Evolutionary conservation across 148 eudicot genomes (phyloP), one percentile per base, ranked within the genome.

Genomic region (Cornus florida): DNA sequence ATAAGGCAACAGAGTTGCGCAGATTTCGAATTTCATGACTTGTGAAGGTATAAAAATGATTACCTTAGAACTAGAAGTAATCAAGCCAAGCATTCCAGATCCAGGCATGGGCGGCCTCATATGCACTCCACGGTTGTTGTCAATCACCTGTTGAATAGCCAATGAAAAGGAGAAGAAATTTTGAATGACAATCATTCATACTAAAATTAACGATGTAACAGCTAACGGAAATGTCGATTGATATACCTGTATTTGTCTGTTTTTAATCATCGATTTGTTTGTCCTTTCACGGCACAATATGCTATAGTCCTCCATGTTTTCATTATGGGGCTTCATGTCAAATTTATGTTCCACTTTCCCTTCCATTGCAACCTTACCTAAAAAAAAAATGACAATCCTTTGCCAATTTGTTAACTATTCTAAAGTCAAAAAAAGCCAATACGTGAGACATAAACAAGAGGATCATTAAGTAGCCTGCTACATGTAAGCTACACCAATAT

Each of bases 51-150:
- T 41, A 66, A 74, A 67, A 22, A 31, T 46, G 53, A 72, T 32
- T 89, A 96, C 99, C 95, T 96, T 96, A 38, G 89, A 72, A 83
- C 85, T 82, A 46, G 92, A 69, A 69, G 93, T 75, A 84, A 90
- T 79, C 72, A 91, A 78, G 71, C 99, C 99, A 79, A 92, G 70
- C 93, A 91, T 92, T 78, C 99, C 99, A 79, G 99, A 98, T 78
- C 99, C 99, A 79, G 99, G 99, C 98, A 96, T n/a, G n/a, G n/a
- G n/a, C n/a, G n/a, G n/a, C n/a, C n/a, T 90, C 98, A 96, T 93
- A 82, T 88, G 95, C 73, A 88, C 85, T 82, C 99, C 99, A 75
- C 92, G 94, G 81, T 92, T 95, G 83, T 93, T 90, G 75, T 96
- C 94, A 82, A 96, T 93, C 71, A 96, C 95, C 99, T 96, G 75